Conservation (phyloP, 495 filamentous ascomycete species). For the Penicillium nucicola region DNA sequence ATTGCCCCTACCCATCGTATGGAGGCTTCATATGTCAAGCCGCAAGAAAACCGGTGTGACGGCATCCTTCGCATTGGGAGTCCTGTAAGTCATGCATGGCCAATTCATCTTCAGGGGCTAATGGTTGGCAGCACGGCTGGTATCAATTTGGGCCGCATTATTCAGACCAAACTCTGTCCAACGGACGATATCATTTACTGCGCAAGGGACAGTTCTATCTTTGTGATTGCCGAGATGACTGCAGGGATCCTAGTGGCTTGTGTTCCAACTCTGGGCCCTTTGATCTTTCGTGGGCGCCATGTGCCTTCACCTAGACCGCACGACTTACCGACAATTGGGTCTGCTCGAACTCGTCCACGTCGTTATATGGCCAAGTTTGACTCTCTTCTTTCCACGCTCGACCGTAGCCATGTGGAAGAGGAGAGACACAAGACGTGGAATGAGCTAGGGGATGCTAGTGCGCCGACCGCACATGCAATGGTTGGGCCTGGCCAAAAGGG, state of each 20-base stretch:
- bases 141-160: constrained; percentile 18
- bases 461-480: neutral
- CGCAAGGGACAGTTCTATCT: constrained; percentile 10
- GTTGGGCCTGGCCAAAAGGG: neutral
- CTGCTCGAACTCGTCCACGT: neutral
- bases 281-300: constrained; percentile 6
- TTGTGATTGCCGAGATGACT: constrained; percentile 12
- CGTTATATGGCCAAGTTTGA: neutral
- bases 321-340: constrained; percentile 4
- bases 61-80: constrained; percentile 12
- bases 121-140: constrained; percentile 3
- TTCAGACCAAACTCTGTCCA: constrained; percentile 10
- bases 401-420: neutral
- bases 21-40: constrained; percentile 11
- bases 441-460: neutral
- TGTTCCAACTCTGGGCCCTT: constrained; percentile 14
- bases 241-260: constrained; percentile 15
- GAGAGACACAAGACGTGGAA: neutral
- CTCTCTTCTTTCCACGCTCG: neutral
- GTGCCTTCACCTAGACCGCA: neutral
- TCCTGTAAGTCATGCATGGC: constrained; percentile 5
- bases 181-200: constrained; percentile 10
- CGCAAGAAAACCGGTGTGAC: constrained; percentile 12
- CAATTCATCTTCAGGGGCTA: neutral
- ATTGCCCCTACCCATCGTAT: constrained; percentile 17